Conservation (phyloP, 768 basidiomycete species). For the Boletus sp. region DNA sequence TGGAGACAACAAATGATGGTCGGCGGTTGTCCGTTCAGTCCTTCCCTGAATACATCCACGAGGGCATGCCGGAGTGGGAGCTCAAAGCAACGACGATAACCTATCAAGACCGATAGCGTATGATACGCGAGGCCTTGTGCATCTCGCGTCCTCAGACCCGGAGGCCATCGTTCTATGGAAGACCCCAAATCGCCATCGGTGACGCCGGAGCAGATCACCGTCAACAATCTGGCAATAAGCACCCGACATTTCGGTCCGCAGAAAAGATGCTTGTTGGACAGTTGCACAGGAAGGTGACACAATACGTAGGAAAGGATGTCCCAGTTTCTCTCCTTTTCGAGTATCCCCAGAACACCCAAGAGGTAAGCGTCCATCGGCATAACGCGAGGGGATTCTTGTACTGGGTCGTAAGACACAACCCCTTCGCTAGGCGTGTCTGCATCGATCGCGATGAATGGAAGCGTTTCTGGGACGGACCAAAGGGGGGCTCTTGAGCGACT, state of each 20-base stretch:
- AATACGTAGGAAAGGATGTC: slow-evolving; percentile 90
- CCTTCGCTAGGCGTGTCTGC: slow-evolving; percentile 65
- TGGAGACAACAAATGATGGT: slow-evolving; percentile 92
- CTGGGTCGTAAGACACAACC: slow-evolving; percentile 62
- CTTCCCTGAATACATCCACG: slow-evolving; percentile 71
- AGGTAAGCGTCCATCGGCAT: slow-evolving; percentile 81
- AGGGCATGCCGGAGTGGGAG: slow-evolving; percentile 60
- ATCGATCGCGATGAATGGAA: slow-evolving; percentile 55
- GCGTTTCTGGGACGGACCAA: slow-evolving; percentile 69
- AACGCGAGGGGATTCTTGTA: slow-evolving; percentile 41
- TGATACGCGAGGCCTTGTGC: slow-evolving; percentile 88
- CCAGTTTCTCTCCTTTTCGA: slow-evolving; percentile 83
- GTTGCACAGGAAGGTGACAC: slow-evolving; percentile 86
- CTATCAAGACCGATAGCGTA: slow-evolving; percentile 81
- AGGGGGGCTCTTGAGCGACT: slow-evolving; percentile 63
- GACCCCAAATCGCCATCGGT: slow-evolving; percentile 55
- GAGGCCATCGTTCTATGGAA: slow-evolving; percentile 57
- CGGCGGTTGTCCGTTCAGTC: slow-evolving; percentile 65
- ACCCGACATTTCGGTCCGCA: slow-evolving; percentile 81
- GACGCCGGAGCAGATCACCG: slow-evolving; percentile 66
- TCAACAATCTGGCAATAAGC: slow-evolving; percentile 60
- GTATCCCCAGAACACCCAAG: slow-evolving; percentile 53
- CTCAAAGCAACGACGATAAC: slow-evolving; percentile 81
- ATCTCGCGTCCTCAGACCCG: slow-evolving; percentile 67
- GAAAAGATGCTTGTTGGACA: slow-evolving; percentile 94